Percentiles rank a stretch among this genome's conserved stretches.
Evolutionary conservation across 129 eudicot species (phyloP).

Genomic region (carrot (Daucus carota)): DH1_v3.0 NC_030381.2:47854001-47854500

Average conservation of each 20-base stretch:
- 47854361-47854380: conserved; percentile 31
- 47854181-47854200: conserved; percentile 45
- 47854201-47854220: conserved; percentile 10
- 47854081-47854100: conserved; percentile 55
- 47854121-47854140: conserved; percentile 29
- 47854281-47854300: conserved; percentile 38
- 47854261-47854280: conserved; percentile 26
- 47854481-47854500: conserved; percentile 23
- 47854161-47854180: conserved; percentile 68
- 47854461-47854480: conserved; percentile 46
- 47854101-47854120: conserved; percentile 31
- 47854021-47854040: conserved; percentile 45
- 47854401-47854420: conserved; percentile 15
- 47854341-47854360: conserved; percentile 23
- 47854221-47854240: conserved; percentile 30
- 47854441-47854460: conserved; percentile 51
- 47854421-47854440: conserved; percentile 49
- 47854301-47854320: conserved; percentile 48
- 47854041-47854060: conserved; percentile 54
- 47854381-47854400: conserved; percentile 62
- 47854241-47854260: conserved; percentile 33
- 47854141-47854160: conserved; percentile 57
- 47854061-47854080: conserved; percentile 54
- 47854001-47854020: conserved; percentile 45
- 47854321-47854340: conserved; percentile 25